These are phyloP conservation scores for Zoysia pacifica DNA, from an alignment of 176 grass and related monocot species.

Conservation along the genomic window DNA sequence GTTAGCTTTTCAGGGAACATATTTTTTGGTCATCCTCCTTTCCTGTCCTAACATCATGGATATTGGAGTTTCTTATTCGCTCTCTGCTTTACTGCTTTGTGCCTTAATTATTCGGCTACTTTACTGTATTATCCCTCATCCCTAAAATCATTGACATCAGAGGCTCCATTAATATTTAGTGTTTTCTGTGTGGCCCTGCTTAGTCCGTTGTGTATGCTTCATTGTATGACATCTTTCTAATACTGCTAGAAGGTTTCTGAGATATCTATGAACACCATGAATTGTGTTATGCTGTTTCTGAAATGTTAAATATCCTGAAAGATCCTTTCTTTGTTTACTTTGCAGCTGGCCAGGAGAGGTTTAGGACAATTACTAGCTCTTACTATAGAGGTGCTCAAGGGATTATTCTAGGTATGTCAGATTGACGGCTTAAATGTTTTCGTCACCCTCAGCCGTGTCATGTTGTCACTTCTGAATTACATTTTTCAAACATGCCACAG, in stretches of 20 bases:
- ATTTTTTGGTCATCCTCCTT: slow-evolving; percentile 5
- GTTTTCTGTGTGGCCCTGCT: slow-evolving; percentile 16
- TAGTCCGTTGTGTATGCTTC: slow-evolving; percentile 3
- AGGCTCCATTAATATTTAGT: slow-evolving; percentile 22
- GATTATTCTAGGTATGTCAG: slow-evolving; percentile 80
- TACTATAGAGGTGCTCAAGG: slow-evolving; percentile 99
- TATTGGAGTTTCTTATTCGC: slow-evolving; percentile 23
- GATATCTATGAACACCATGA: slow-evolving; percentile 13
- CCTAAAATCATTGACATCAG: slow-evolving; percentile 26
- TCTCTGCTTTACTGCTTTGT: background rate
- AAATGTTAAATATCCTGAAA: background rate
- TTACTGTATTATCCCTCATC: slow-evolving; percentile 18
- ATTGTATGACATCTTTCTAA: slow-evolving; percentile 1
- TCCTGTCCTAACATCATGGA: slow-evolving; percentile 38
- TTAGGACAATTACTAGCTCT: slow-evolving; percentile 97
- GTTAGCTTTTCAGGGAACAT: slow-evolving; percentile 35
- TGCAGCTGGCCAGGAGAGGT: slow-evolving; percentile 99
- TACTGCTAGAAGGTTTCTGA: slow-evolving; percentile 11
- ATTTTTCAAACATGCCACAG: background rate
- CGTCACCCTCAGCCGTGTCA: background rate
- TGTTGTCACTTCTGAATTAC: background rate
- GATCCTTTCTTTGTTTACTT: slow-evolving; percentile 2
- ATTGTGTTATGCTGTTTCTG: background rate
- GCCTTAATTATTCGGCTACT: slow-evolving; percentile 27
- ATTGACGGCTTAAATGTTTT: slow-evolving; percentile 25